Percentiles rank a stretch among this genome's conserved stretches.
Evolutionary conservation across 352 stramenopile species (phyloP).

Genomic region (Globisporangium yorkense): DNA sequence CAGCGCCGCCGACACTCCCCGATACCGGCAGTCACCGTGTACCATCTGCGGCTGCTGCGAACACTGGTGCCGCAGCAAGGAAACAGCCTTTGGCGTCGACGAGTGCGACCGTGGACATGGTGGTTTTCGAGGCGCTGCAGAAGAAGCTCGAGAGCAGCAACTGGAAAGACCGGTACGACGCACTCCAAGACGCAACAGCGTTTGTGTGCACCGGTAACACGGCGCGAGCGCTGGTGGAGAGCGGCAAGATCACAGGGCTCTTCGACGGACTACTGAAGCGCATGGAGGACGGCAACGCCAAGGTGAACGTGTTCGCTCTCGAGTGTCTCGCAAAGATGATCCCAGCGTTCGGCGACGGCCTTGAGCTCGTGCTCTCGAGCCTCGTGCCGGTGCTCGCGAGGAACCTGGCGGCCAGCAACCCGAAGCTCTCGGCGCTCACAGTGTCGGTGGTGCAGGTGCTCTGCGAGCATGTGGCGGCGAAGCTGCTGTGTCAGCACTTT

Average conservation of each 20-base stretch:
- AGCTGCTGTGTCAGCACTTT: conserved; percentile 55
- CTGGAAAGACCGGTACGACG: conserved; percentile 77
- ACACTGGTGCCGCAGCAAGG: background rate
- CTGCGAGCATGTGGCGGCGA: conserved; percentile 35
- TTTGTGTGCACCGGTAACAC: conserved; percentile 25
- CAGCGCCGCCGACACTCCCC: background rate
- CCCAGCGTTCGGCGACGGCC: conserved; percentile 32
- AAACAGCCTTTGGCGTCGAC: background rate
- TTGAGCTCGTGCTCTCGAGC: conserved; percentile 52
- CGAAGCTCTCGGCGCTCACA: conserved; percentile 38
- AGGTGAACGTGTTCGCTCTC: conserved; percentile 56
- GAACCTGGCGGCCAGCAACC: conserved; percentile 49
- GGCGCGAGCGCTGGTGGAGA: conserved; percentile 22
- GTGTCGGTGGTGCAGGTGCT: conserved; percentile 37
- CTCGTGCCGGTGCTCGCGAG: conserved; percentile 53
- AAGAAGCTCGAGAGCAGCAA: conserved; percentile 60
- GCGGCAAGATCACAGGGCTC: conserved; percentile 42
- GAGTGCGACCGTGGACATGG: conserved; percentile 21
- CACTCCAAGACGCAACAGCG: conserved; percentile 29
- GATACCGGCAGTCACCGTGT: background rate
- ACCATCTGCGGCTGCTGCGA: background rate
- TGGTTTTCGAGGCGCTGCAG: conserved; percentile 32
- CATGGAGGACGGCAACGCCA: conserved; percentile 72
- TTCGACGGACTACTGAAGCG: conserved; percentile 68
- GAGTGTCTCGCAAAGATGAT: conserved; percentile 54